These are phyloP conservation scores for Vanderwaltozyma yarrowii DNA, from an alignment of 805 yeast genomes.

Conservation along the genomic window DNA sequence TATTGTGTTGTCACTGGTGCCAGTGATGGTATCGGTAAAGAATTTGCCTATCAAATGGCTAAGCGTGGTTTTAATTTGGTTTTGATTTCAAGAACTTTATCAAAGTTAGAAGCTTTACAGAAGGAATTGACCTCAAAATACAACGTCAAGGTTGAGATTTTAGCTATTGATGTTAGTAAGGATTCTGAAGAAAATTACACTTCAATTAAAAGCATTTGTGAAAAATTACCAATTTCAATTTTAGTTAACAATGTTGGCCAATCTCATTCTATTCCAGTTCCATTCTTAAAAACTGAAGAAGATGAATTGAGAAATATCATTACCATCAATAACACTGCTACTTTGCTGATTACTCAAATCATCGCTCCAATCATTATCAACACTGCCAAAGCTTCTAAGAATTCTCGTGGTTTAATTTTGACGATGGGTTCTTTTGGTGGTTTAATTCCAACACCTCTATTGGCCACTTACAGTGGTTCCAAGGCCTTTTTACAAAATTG, in stretches of 20 bases:
- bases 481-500: constrained; percentile 91
- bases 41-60: constrained; percentile 81
- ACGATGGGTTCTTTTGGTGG: constrained; percentile 99
- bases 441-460: constrained; percentile 78
- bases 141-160: constrained; percentile 50
- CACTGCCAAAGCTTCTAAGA: constrained; percentile 33
- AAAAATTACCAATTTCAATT: constrained; percentile 53
- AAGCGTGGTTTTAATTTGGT: constrained; percentile 72
- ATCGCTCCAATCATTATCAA: constrained; percentile 59
- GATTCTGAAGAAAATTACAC: constrained; percentile 51
- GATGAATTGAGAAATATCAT: constrained; percentile 71
- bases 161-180: constrained; percentile 70
- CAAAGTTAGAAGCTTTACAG: constrained; percentile 61
- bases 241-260: constrained; percentile 90
- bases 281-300: constrained; percentile 71
- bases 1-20: constrained; percentile 99
- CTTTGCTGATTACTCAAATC: constrained; percentile 74
- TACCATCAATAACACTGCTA: constrained; percentile 75
- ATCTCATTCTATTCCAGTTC: constrained; percentile 91
- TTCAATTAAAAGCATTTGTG: constrained; percentile 36
- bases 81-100: constrained; percentile 72
- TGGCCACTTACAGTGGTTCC: constrained; percentile 93
- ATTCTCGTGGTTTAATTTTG: constrained; percentile 61
- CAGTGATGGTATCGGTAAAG: constrained; percentile 95
- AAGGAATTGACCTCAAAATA: constrained; percentile 50